Evolutionary conservation across 768 basidiomycete genomes (phyloP).

Genomic region (Infundibulicybe gibba): DNA sequence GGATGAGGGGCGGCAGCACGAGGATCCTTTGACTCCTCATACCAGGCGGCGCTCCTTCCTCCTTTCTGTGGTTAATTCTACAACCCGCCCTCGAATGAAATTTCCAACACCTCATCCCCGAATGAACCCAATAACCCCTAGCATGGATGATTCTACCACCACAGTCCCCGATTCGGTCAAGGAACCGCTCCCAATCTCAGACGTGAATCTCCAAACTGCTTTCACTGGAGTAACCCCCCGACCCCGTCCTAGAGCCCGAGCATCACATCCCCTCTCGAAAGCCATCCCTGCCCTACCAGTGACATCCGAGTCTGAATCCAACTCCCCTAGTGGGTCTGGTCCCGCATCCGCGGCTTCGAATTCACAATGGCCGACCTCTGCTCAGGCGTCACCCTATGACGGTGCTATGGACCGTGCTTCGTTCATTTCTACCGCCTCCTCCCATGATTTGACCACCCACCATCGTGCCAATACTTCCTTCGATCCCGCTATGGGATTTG

Average conservation of each 20-base stretch:
- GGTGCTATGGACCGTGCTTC: slow-evolving; percentile 56
- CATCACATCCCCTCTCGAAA: slow-evolving; percentile 68
- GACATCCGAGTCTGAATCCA: slow-evolving; percentile 30
- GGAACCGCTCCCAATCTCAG: slow-evolving; percentile 24
- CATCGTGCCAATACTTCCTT: slow-evolving; percentile 84
- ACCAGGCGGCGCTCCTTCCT: slow-evolving; percentile 79
- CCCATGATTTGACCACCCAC: slow-evolving; percentile 83
- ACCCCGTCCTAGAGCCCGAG: slow-evolving; percentile 37
- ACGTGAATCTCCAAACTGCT: slow-evolving; percentile 38
- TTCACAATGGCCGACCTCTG: slow-evolving; percentile 29
- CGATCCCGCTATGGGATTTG: slow-evolving; percentile 78
- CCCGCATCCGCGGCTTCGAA: slow-evolving; percentile 10
- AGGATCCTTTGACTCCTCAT: slow-evolving; percentile 61
- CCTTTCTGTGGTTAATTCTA: slow-evolving; percentile 80
- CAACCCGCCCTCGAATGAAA: slow-evolving; percentile 68
- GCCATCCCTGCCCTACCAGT: slow-evolving; percentile 36
- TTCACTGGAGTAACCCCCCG: slow-evolving; percentile 67
- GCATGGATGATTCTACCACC: slow-evolving; percentile 28
- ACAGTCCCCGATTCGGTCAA: slow-evolving; percentile 31
- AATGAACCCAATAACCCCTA: slow-evolving; percentile 21
- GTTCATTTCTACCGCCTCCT: slow-evolving; percentile 79
- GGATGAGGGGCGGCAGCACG: slow-evolving; percentile 22
- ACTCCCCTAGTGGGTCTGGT: slow-evolving; percentile 17
- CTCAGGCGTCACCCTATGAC: slow-evolving; percentile 40
- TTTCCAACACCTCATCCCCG: slow-evolving; percentile 61